Conservation (phyloP, 768 basidiomycete species). For the Filobasidium wieringae region DNA sequence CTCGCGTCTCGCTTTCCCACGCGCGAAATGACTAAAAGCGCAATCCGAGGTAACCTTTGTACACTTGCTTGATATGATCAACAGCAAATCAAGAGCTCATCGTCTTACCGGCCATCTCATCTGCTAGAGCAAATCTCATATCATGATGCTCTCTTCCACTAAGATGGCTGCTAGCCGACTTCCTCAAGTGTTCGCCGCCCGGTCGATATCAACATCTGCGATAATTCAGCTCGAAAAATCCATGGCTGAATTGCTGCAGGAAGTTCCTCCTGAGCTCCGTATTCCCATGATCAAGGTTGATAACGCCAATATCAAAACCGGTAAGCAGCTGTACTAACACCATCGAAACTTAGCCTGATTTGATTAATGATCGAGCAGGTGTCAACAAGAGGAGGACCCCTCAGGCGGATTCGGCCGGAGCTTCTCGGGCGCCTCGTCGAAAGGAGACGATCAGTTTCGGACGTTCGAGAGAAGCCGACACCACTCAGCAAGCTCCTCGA, state of each 20-base stretch:
- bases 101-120: no score
- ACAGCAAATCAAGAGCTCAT: no score
- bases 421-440: background rate
- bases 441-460: background rate
- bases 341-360: background rate
- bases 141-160: no score
- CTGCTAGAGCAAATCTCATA: no score
- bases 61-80: no score
- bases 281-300: background rate
- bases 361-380: background rate
- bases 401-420: no score
- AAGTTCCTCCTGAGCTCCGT: conserved; percentile 2
- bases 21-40: no score
- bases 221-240: background rate
- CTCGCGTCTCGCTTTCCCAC: no score
- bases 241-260: conserved; percentile 9
- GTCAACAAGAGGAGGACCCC: background rate
- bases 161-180: no score
- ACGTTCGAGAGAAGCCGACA: background rate
- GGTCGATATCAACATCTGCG: background rate
- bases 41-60: no score
- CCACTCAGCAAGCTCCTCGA: background rate
- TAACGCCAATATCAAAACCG: background rate
- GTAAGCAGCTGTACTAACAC: background rate
- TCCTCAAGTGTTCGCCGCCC: no score